Conservation (phyloP, 805 yeast genomes). For the Yarrowia sp. region DNA sequence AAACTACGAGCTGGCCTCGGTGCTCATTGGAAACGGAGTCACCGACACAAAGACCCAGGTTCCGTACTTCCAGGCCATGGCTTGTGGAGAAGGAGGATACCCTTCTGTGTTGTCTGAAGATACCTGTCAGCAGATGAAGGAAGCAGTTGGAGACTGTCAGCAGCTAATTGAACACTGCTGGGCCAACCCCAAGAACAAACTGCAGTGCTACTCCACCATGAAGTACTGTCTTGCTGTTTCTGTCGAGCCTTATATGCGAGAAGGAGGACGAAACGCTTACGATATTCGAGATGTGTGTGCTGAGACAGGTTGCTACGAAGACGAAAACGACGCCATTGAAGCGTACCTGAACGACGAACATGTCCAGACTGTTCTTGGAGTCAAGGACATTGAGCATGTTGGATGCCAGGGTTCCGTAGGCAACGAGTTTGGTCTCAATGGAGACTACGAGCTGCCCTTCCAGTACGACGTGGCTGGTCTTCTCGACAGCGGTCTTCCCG, state of each 20-base stretch:
- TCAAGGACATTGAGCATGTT: slow-evolving; percentile 58
- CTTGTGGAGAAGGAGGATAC: slow-evolving; percentile 83
- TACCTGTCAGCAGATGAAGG: slow-evolving; percentile 63
- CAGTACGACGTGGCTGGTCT: slow-evolving; percentile 66
- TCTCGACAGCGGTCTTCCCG: slow-evolving; percentile 71
- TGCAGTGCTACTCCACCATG: slow-evolving; percentile 67
- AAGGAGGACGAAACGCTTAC: slow-evolving; percentile 58
- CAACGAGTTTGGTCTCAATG: slow-evolving; percentile 76
- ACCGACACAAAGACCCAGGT: slow-evolving; percentile 81
- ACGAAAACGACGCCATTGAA: slow-evolving; percentile 59
- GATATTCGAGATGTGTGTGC: slow-evolving; percentile 54
- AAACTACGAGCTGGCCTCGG: slow-evolving; percentile 65
- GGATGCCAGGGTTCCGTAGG: slow-evolving; percentile 62
- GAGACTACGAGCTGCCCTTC: slow-evolving; percentile 92
- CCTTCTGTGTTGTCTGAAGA: slow-evolving; percentile 63
- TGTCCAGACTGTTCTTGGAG: slow-evolving; percentile 80
- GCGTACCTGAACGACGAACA: slow-evolving; percentile 67
- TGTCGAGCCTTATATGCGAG: slow-evolving; percentile 53
- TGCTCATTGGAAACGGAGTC: slow-evolving; percentile 89
- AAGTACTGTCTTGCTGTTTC: slow-evolving; percentile 74
- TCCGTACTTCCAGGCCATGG: slow-evolving; percentile 84
- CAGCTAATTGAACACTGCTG: slow-evolving; percentile 67
- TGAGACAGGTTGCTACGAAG: slow-evolving; percentile 58
- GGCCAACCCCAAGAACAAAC: slow-evolving; percentile 54
- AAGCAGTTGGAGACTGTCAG: slow-evolving; percentile 61